Base-by-base conservation (phyloP, 192 early-diverging fungal species). In the Coemansia sp. region DNA sequence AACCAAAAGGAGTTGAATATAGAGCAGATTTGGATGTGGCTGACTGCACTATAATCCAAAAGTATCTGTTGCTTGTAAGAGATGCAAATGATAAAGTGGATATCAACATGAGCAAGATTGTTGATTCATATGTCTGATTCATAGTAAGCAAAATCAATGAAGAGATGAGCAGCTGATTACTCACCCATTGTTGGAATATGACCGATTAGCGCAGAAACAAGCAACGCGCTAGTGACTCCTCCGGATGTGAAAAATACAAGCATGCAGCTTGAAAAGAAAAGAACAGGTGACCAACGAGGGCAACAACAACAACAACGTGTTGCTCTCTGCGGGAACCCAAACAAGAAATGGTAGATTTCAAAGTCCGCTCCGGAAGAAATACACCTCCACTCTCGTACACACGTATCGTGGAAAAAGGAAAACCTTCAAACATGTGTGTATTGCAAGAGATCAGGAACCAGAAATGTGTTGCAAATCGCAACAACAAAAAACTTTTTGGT, bases 401-500 rank as follows among this genome's bases (percentile, higher is more conserved):
- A n/a, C n/a, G n/a, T n/a, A n/a, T n/a, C n/a, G n/a, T n/a, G 28
- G 2, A 30, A 30, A 30, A 30, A 30, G 6, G 28, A 30, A 30
- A 30, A 30, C 28, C 6, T 6, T 6, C 28, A 56, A 16, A 7
- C 22, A 57, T 38, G 31, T 38, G 31, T 26, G 38, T 44, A 16
- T 44, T 44, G 38, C 38, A 44, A 44, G 38, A 44, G 38, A 44
- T 44, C 38, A 44, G 16, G 38, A 44, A 44, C 1, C 38, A 44
- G 38, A 44, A 44, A 44, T 44, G 38, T 16, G 12, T 44, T 44
- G 38, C 14, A 44, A 44, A 44, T 44, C 38, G 7, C 5, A 9
- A 44, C 27, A 56, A 56, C 25, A 58, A 44, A 34, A 27, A 58
- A 34, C 32, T 1, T 58, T 22, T 44, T 32, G 34, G 34, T 32